Conservation (phyloP, 2,329 filamentous ascomycete species). For the Clonostachys solani region DNA sequence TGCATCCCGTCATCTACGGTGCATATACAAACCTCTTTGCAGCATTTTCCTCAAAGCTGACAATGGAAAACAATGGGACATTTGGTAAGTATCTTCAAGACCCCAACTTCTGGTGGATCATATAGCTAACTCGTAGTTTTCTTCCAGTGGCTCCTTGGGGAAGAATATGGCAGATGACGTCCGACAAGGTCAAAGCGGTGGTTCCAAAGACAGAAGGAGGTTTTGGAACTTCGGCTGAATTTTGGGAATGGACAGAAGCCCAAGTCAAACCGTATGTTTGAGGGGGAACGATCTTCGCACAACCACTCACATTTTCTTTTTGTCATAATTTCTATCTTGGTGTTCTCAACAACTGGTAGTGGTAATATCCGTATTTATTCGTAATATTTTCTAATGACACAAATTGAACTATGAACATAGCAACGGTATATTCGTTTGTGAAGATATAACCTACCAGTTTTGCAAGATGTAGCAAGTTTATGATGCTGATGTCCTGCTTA, state of each 20-base stretch:
- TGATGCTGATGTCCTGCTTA: too few relatives aligned
- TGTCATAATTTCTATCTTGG: too few relatives aligned
- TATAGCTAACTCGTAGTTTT: slow-evolving; percentile 1
- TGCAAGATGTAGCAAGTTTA: too few relatives aligned
- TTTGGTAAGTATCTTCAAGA: slow-evolving; percentile 14
- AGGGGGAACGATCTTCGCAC: not conserved
- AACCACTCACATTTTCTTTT: too few relatives aligned
- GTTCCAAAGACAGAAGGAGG: slow-evolving; percentile 28
- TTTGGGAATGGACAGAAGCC: slow-evolving; percentile 36
- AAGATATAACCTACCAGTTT: too few relatives aligned
- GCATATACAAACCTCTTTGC: slow-evolving; percentile 45
- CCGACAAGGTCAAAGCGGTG: slow-evolving; percentile 19
- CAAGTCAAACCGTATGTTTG: slow-evolving; percentile 20
- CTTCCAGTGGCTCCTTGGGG: slow-evolving; percentile 24
- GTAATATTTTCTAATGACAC: too few relatives aligned
- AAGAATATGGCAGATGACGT: slow-evolving; percentile 23
- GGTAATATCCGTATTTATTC: too few relatives aligned
- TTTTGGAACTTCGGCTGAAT: slow-evolving; percentile 25
- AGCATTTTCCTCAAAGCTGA: slow-evolving; percentile 35
- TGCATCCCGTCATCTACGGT: slow-evolving; percentile 25
- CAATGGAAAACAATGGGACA: slow-evolving; percentile 24
- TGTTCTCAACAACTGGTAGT: too few relatives aligned
- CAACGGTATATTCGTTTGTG: too few relatives aligned
- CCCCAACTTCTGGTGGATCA: too few relatives aligned
- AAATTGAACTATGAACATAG: too few relatives aligned